Evolutionary conservation across 768 basidiomycete species (phyloP), one percentile per base, ranked within the genome.

Genomic region (Pleurotus salmoneostramineus): DNA sequence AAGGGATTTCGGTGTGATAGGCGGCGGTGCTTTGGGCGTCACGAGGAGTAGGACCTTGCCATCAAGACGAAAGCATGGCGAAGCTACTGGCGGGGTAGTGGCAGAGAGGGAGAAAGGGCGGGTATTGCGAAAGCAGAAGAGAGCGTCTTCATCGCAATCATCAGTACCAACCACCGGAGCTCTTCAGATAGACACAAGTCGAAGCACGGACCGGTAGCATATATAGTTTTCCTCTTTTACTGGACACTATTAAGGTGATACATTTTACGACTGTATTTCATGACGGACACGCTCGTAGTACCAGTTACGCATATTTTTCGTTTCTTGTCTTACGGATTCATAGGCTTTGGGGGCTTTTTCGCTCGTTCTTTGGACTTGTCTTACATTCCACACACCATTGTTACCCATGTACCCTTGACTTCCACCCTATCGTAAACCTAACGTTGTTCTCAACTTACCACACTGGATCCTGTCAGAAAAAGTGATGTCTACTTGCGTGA

Each of bases 31-130:
- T 2, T 70, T 72, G 11, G 76, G 75, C 21, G 74, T 87, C 27
- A 75, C 73, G 50, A 77, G 89, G 27, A 88, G 89, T 65, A 79
- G 83, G 57, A 91, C 89, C 37, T 56, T 91, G 47, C 89, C 89
- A 1, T 76, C 80, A 40, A 64, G 79, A 40, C 68, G 72, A 56
- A 69, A 69, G 57, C 10, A 43, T 11, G 52, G 36, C 57, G 63
- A 27, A 60, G 62, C 46, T 65, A 65, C 55, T 46, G 44, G 21
- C 46, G 37, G 57, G 37, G 37, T 57, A 33, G 49, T 45, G 44
- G 33, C 59, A 32, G 17, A 63, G 58, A 70, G 73, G 52, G 74
- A 81, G 72, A 50, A 72, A 65, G 62, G 74, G 62, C 57, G 77
- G 58, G 68, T 83, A 21, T 68, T 83, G 50, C 75, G 75, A 64